phyloP scores from a whole-genome alignment of 2,329 filamentous ascomycete genomes.

The Nannizziopsis arthrosporioides region DNA sequence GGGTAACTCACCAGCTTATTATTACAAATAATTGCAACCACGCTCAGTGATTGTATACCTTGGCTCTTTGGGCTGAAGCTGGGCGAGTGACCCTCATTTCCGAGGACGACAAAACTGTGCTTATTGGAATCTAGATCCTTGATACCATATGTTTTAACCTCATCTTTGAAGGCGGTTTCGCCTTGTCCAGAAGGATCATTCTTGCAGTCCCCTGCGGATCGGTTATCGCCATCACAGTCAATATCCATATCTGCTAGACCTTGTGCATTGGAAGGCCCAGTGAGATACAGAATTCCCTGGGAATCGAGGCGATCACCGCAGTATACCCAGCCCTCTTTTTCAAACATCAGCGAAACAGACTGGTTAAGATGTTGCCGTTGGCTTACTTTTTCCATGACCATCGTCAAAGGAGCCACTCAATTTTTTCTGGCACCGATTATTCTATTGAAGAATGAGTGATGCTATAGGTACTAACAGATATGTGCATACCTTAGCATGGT shows the following conservation, averaged over 20 bases:
- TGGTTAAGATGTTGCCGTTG: too few species aligned
- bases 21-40: slow-evolving; percentile 46
- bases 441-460: neutral
- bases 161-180: slow-evolving; percentile 13
- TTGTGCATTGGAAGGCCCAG: slow-evolving; percentile 10
- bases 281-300: slow-evolving; percentile 10
- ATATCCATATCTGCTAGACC: slow-evolving; percentile 16
- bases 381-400: slow-evolving; percentile 8
- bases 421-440: slow-evolving; percentile 9
- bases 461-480: neutral
- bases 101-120: slow-evolving; percentile 21
- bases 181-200: slow-evolving; percentile 9
- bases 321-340: slow-evolving; percentile 11
- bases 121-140: slow-evolving; percentile 19
- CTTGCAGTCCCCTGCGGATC: slow-evolving; percentile 9
- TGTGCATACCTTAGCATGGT: slow-evolving; percentile 8
- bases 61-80: slow-evolving; percentile 34
- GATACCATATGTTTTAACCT: slow-evolving; percentile 13
- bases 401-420: slow-evolving; percentile 13
- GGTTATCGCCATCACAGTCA: slow-evolving; percentile 14
- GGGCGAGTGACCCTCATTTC: slow-evolving; percentile 16
- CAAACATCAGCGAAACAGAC: neutral
- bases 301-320: slow-evolving; percentile 13
- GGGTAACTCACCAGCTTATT: slow-evolving; percentile 32
- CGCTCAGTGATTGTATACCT: slow-evolving; percentile 41